Base-by-base conservation (phyloP, 176 grass and related monocot species). In the Urochloa ruziziensis region DNA sequence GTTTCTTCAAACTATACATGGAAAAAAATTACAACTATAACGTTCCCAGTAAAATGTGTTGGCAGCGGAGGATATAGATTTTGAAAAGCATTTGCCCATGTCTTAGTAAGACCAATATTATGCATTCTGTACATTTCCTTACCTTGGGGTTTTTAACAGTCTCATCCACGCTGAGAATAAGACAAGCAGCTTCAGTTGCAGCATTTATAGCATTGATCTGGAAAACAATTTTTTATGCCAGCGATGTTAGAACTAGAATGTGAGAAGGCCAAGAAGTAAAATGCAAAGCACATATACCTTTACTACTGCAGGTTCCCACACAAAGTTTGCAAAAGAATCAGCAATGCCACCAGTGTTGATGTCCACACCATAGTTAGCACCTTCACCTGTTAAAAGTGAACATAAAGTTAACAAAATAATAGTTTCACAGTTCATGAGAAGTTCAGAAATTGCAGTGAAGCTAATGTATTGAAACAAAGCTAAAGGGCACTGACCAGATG, bases 281-380 rank as follows among this genome's bases (percentile, higher is more conserved):
- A 75, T 46, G 23, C 47, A 79, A 32, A 79, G 8, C 74, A 18
- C 53, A 46, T 57, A 11, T 96, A 96, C 96, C 89, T 99, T 99
- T 39, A 99, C 96, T 53, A 99, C 91, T 56, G 96, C 87, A 96
- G 96, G 96, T 84, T 99, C 96, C 96, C 96, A 99, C 48, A 99
- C 96, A 69, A 99, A 99, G 69, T 99, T 99, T 34, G 91, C 93
- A 78, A 89, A 94, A 23, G 96, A 96, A 96, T 99, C 93, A 0
- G 89, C 58, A 86, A 99, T 94, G 85, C 96, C 96, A 62, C 96
- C 96, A 71, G 93, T 94, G 74, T 89, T 93, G 51, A 98, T 93
- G 76, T 98, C 95, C 42, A 98, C 95, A 76, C 95, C 95, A 84
- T 93, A 95, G 74, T 95, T 98, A 88, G 92, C 90, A 82, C 95